Evolutionary conservation across 1,139 yeast species (phyloP), one percentile per base, ranked within the genome.

Genomic region (Kodamaea arcana): DNA sequence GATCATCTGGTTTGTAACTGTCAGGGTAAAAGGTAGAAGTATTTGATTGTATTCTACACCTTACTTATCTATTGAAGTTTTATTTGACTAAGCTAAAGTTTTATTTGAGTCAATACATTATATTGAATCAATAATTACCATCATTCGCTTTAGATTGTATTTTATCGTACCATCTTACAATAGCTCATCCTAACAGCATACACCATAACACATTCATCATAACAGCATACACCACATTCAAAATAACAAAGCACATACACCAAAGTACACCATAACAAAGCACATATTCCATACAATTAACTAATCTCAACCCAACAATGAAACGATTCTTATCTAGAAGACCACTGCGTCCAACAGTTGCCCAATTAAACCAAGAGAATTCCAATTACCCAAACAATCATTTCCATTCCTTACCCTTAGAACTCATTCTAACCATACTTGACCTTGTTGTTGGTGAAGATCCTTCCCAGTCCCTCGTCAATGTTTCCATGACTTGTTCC

Each of bases 381-480:
- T 40, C 4, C 10, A 33, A 32, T 8, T 67, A 68, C 38, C 60
- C 60, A 1, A 27, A 39, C 6, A 35, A 39, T 4, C 73, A 67
- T 40, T 18, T 69, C 7, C 58, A 56, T 39, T 62, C 68, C n/a
- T 47, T 68, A 16, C 78, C 78, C 3, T 43, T 54, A 14, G 79
- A 72, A 44, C 52, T 73, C 4, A 43, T 71, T 4, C 42, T 60
- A 15, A 52, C 55, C 29, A 59, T 72, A 24, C 55, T 72, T 20
- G 42, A 48, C 5, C 41, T 50, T 29, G 43, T 68, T 14, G 45
- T 39, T 9, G 31, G 37, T 4, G 7, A 10, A 8, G 26, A 11
- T 24, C 48, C 44, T 25, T 29, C 35, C 6, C 43, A 41, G 31
- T 55, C 56, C 15, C 51, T 60, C 35, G 42, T 67, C 9, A 46